These are phyloP conservation scores for Alternaria postmessia DNA, from an alignment of 2,329 filamentous ascomycete genomes.

Conservation along the genomic window DNA sequence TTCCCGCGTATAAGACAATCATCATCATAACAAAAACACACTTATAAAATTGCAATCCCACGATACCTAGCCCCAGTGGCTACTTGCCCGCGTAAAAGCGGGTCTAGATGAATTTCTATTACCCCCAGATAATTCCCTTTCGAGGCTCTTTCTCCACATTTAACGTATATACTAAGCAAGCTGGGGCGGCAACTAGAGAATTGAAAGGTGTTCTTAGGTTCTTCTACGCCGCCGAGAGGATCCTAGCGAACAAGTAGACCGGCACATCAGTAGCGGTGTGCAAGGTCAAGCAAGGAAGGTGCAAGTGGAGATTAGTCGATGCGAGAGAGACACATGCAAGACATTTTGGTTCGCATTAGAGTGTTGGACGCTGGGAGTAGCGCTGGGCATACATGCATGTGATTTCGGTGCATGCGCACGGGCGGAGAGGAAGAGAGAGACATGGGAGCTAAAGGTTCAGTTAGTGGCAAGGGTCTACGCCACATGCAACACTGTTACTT, in stretches of 20 bases:
- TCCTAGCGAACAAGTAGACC: background rate
- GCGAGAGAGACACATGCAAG: background rate
- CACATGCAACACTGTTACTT: background rate
- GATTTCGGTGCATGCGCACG: background rate
- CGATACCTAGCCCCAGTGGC: background rate
- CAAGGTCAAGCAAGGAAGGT: background rate
- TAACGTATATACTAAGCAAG: background rate
- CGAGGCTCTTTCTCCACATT: background rate
- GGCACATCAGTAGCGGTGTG: slow-evolving; percentile 5
- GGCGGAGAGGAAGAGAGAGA: background rate
- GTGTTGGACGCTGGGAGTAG: background rate
- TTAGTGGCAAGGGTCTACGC: background rate
- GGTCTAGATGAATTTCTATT: background rate
- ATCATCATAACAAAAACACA: background rate
- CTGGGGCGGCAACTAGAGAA: background rate
- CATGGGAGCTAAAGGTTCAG: background rate
- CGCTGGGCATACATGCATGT: background rate
- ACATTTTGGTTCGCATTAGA: background rate
- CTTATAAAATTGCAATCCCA: background rate
- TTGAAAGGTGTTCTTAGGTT: slow-evolving; percentile 1
- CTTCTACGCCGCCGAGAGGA: background rate
- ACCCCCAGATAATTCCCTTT: slow-evolving; percentile 5
- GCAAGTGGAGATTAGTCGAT: background rate
- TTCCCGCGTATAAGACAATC: too few species aligned
- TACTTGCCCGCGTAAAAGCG: background rate